Percentiles rank a stretch among this genome's conserved stretches.
These are phyloP conservation scores for Cordyceps cicadae DNA, from an alignment of 2,329 filamentous ascomycete genomes.

Conservation along the genomic window DNA sequence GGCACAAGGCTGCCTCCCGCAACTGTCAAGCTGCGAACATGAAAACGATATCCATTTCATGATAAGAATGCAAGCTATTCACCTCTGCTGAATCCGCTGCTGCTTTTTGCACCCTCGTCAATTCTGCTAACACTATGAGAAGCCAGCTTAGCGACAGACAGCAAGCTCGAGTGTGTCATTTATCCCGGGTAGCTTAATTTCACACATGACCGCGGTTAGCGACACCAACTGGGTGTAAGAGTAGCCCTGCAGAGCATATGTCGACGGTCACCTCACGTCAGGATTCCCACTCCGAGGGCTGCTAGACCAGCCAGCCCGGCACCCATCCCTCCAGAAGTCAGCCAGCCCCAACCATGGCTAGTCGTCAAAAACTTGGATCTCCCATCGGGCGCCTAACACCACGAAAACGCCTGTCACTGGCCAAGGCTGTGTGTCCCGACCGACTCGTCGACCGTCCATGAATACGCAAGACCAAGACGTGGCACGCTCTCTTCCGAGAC, in stretches of 20 bases:
- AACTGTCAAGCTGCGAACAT: not conserved
- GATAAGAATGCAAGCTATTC: constrained; percentile 4
- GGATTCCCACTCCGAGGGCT: constrained; percentile 1
- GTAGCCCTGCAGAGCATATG: not conserved
- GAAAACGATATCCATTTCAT: too few relatives aligned
- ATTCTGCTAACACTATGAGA: not conserved
- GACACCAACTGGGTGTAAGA: not conserved
- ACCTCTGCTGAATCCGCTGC: not conserved
- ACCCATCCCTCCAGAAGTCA: not conserved
- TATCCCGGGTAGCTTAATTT: not conserved
- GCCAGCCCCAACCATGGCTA: not conserved
- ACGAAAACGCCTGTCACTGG: too few relatives aligned
- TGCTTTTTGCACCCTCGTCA: not conserved
- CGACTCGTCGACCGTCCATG: not conserved
- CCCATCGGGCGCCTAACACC: not conserved
- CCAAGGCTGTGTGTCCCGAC: not conserved
- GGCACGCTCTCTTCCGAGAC: not conserved
- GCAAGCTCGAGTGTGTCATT: not conserved
- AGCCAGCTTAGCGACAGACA: not conserved
- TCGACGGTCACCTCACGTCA: not conserved
- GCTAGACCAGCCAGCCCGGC: not conserved
- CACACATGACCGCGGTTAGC: not conserved
- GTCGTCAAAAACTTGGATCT: not conserved
- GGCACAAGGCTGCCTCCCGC: not conserved
- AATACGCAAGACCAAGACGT: not conserved